Percentiles rank a stretch among this genome's conserved stretches.
phyloP scores from a whole-genome alignment of 192 early-diverging fungal genomes.

The Backusella psychrophila region DNA sequence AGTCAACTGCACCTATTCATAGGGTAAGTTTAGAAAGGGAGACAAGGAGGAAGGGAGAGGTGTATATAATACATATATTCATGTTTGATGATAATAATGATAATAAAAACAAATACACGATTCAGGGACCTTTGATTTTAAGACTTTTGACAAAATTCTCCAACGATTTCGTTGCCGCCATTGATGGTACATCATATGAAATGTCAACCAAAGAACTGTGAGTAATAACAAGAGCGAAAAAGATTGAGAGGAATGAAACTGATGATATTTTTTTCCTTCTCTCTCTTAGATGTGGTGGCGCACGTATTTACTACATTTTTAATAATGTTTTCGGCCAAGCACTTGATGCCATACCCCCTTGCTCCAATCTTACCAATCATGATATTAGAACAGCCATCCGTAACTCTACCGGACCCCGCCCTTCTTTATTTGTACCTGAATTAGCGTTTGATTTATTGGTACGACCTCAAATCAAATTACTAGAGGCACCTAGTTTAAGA shows the following conservation, averaged over 20 bases:
- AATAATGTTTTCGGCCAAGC: slow-evolving; percentile 76
- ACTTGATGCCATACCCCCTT: slow-evolving; percentile 69
- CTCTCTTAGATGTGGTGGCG: slow-evolving; percentile 62
- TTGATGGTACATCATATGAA: slow-evolving; percentile 71
- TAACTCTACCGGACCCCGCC: slow-evolving; percentile 77
- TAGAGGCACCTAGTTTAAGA: slow-evolving; percentile 73
- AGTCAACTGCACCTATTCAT: slow-evolving; percentile 45
- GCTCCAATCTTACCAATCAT: slow-evolving; percentile 63
- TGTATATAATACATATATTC: background rate
- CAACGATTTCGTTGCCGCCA: slow-evolving; percentile 71
- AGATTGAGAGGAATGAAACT: background rate
- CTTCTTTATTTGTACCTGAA: slow-evolving; percentile 82
- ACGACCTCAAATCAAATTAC: slow-evolving; percentile 73
- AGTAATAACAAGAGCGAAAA: background rate
- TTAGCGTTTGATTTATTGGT: slow-evolving; percentile 83
- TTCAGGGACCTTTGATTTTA: slow-evolving; percentile 58
- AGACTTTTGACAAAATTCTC: slow-evolving; percentile 75
- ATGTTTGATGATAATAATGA: background rate
- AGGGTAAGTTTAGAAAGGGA: slow-evolving; percentile 28
- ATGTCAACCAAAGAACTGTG: slow-evolving; percentile 74
- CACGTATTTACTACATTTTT: slow-evolving; percentile 82
- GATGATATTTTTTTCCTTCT: background rate
- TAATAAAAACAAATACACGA: background rate
- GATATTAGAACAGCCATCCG: slow-evolving; percentile 83
- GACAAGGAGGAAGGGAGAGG: background rate